Base-by-base conservation (phyloP, 164 flowering plant species). In the Vitis rupestris region DNA sequence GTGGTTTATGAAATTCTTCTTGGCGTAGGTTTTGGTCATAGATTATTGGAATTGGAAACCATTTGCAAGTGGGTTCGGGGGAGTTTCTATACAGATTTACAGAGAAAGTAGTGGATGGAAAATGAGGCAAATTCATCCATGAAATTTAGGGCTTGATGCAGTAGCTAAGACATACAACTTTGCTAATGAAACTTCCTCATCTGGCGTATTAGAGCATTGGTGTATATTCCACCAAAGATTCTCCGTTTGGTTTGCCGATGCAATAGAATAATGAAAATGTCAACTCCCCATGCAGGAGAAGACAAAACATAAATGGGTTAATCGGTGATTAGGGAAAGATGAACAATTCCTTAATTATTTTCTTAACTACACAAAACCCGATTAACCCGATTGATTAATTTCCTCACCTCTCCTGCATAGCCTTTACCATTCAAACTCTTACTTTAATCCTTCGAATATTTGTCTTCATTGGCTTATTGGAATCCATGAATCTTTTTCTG, bases 381-480 rank as follows among this genome's bases (percentile, higher is more conserved):
- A 37, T 6, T 37, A 65, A 61, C 75, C 55, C 70, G 7, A 37
- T 6, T 37, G 44, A 37, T 37, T 37, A 37, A 37, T 37, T 37
- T 37, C 44, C 7, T 64, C 62, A 17, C 37, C 58, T 64, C 69
- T 59, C 15, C 65, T 47, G 17, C 44, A 54, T 15, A 54, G 59
- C 59, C 64, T 60, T 57, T n/a, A 62, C 70, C 62, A 67, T 68
- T 37, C 31, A 66, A 54, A 23, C 19, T 58, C 12, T 68, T 68
- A 30, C 44, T 63, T 68, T 73, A 69, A 59, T 59, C 71, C 71
- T 73, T 68, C 68, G 76, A 73, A 73, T 73, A 73, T 73, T 73
- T 73, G 76, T 73, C 72, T 59, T 57, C 59, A 47, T 63, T 61
- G 8, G 17, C 16, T 61, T 9, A 14, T 53, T 57, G 27, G 59